Evolutionary conservation across 2,329 filamentous ascomycete genomes (phyloP), one percentile per base, ranked within the genome.

Genomic region (Sarocladium strictum): DNA sequence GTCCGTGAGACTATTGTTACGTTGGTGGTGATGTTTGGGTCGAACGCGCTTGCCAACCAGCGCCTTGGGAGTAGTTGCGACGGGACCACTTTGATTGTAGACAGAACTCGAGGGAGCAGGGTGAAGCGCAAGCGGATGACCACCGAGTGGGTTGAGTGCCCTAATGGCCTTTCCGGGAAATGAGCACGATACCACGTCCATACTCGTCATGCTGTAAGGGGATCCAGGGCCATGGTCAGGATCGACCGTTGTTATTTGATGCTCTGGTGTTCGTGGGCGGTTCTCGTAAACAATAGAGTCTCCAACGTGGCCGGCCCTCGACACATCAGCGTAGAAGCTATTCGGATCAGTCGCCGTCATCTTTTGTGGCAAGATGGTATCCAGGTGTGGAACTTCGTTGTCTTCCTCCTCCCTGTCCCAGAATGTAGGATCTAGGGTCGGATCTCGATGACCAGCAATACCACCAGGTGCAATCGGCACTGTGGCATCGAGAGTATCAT

Each of bases 1-100:
- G 70, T 97, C 90, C 0, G 88, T 89, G 62, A 94, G 86, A 66
- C 92, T 97, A 51, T 86, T 90, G 64, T 89, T 96, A 21, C 91
- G 85, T 68, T 90, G 92, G 69, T 96, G 91, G 2, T 74, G 68
- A 58, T 80, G 78, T 10, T 71, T 69, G 19, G 83, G 78, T 15
- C 83, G 78, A 7, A 81, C 75, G 15, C 80, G 76, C 64, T 85
- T 86, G 54, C 80, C 81, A 11, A 76, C 73, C 2, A 85, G 68
- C 1, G 80, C 71, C 54, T 77, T 79, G 3, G 83, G 83, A 3
- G 81, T 84, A 10, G 76, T 76, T 4, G 83, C 83, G 45, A 85
- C 71, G 3, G 76, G 77, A 9, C 76, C 78, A 2, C 71, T 62
- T 17, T 67, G 70, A 32, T 72, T 74, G 56, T 78, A 74, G 2